Percentiles rank a stretch among this genome's conserved stretches.
Evolutionary conservation across 1,139 yeast genomes (phyloP).

Genomic region (Blastobotrys elegans): DNA sequence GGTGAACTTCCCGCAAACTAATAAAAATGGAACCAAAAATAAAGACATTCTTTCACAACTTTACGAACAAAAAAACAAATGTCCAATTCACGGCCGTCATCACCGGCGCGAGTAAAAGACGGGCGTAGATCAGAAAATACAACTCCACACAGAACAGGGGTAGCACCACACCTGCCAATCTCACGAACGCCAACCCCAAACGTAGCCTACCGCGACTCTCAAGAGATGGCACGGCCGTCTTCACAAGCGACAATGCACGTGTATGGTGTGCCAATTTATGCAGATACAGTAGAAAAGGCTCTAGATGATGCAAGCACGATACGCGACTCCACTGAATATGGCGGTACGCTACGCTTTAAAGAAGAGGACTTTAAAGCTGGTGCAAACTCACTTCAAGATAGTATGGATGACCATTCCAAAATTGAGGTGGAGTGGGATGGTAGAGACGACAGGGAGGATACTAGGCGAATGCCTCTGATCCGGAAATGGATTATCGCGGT

Average conservation of each 20-base stretch:
- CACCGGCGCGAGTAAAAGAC: not conserved
- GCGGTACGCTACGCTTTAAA: not conserved
- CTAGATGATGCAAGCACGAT: conserved; percentile 10
- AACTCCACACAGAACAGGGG: not conserved
- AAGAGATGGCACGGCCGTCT: not conserved
- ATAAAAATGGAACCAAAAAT: too few species aligned
- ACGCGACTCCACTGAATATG: conserved; percentile 5
- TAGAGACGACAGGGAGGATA: conserved; percentile 11
- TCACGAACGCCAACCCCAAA: not conserved
- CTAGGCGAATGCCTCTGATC: conserved; percentile 3
- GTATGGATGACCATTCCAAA: not conserved
- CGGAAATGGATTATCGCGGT: conserved; percentile 10
- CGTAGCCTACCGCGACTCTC: not conserved
- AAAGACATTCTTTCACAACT: too few species aligned
- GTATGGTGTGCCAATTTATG: conserved; percentile 3
- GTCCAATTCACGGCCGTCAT: not conserved
- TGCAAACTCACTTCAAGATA: not conserved
- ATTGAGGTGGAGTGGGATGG: conserved; percentile 15
- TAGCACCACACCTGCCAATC: not conserved
- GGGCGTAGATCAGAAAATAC: not conserved
- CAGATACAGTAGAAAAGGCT: conserved; percentile 3
- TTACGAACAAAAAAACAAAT: not conserved
- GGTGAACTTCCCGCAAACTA: too few species aligned
- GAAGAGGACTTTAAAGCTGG: not conserved
- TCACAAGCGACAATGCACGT: not conserved